Percentiles rank a stretch among this genome's conserved stretches.
These are phyloP conservation scores for Bigelowiella natans DNA, from an alignment of 78 protist species.

Conservation along the genomic window DNA sequence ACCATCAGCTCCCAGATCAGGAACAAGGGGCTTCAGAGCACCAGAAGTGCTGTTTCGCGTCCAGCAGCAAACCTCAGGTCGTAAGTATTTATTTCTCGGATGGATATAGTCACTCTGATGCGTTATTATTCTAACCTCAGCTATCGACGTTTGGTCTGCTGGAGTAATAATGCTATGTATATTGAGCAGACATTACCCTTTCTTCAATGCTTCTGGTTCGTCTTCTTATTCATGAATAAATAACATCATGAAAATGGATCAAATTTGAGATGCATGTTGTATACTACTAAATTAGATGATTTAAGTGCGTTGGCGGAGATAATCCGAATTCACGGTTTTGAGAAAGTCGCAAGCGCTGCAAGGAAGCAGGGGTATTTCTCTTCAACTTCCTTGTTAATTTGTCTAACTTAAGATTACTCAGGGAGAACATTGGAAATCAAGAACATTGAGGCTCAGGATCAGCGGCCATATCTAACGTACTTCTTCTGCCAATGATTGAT, in stretches of 20 bases:
- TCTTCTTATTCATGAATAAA: background rate
- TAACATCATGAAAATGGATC: background rate
- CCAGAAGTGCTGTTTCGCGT: background rate
- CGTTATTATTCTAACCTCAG: background rate
- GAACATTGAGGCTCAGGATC: background rate
- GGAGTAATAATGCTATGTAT: conserved; percentile 4
- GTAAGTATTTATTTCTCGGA: too few relatives aligned
- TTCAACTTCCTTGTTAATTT: background rate
- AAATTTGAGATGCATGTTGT: background rate
- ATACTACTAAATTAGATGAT: too few relatives aligned
- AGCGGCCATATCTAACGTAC: background rate
- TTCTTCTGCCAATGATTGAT: background rate
- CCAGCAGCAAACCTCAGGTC: background rate
- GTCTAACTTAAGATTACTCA: background rate
- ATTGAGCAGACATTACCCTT: background rate
- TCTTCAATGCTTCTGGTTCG: background rate
- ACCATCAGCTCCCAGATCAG: background rate
- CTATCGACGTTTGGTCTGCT: conserved; percentile 6
- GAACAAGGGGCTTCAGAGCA: background rate
- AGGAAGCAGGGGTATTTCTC: background rate
- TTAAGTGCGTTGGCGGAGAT: background rate
- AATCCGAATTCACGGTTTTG: background rate
- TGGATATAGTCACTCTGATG: too few relatives aligned
- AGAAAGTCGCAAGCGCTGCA: background rate
- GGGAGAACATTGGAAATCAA: too few relatives aligned